Conservation (phyloP, 2,329 filamentous ascomycete species). For the Verticillium alfalfae region DNA sequence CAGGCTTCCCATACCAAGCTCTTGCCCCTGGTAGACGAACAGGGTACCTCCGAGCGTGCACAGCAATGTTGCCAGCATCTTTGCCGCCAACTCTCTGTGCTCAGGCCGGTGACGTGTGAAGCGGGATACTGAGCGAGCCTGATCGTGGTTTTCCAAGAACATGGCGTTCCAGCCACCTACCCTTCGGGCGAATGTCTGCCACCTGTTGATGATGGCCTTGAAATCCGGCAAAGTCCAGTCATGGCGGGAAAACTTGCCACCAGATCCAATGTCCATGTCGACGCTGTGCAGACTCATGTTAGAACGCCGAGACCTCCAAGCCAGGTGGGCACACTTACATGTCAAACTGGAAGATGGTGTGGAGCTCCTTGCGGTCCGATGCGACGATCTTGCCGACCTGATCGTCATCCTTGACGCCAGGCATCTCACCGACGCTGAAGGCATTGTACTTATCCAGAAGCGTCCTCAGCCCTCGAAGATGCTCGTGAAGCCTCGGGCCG, state of each 20-base stretch:
- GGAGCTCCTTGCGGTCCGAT: slow-evolving; percentile 49
- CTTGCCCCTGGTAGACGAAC: slow-evolving; percentile 55
- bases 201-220: slow-evolving; percentile 37
- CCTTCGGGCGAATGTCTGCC: slow-evolving; percentile 36
- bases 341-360: slow-evolving; percentile 66
- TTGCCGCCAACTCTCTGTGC: slow-evolving; percentile 43
- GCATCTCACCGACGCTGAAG: slow-evolving; percentile 61
- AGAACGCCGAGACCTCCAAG: too few species aligned
- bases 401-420: slow-evolving; percentile 45
- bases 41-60: slow-evolving; percentile 47
- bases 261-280: slow-evolving; percentile 47
- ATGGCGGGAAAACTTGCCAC: not conserved
- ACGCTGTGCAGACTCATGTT: slow-evolving; percentile 61
- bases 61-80: slow-evolving; percentile 53
- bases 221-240: slow-evolving; percentile 38
- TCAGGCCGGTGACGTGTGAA: slow-evolving; percentile 26
- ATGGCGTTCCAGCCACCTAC: slow-evolving; percentile 52
- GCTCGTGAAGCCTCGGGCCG: slow-evolving; percentile 59
- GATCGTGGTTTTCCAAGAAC: slow-evolving; percentile 61
- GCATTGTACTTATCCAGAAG: slow-evolving; percentile 52
- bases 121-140: slow-evolving; percentile 49
- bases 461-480: slow-evolving; percentile 51
- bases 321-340: slow-evolving; percentile 21
- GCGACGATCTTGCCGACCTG: slow-evolving; percentile 52
- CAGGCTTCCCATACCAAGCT: slow-evolving; percentile 53